Conservation (phyloP, 2,329 filamentous ascomycete genomes). For the Sporothrix sp. region DNA sequence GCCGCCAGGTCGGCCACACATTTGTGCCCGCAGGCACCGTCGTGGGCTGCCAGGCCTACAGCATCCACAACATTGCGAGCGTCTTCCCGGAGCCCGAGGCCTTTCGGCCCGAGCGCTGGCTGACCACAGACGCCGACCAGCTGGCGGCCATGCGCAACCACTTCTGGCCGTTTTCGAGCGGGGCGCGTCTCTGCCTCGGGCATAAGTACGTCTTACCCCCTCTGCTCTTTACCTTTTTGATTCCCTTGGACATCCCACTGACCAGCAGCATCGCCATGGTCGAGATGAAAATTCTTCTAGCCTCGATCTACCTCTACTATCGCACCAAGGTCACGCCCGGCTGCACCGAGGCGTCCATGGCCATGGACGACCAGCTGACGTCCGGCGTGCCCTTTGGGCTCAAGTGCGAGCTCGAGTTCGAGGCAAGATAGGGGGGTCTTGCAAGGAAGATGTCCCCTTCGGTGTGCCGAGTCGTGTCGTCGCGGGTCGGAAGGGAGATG, state of each 20-base stretch:
- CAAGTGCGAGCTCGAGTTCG: conserved; percentile 44
- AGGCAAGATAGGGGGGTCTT: too few species aligned
- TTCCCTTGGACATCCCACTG: too few species aligned
- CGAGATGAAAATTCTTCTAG: conserved; percentile 56
- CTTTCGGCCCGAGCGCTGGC: conserved; percentile 76
- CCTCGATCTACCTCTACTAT: conserved; percentile 49
- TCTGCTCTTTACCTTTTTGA: too few species aligned
- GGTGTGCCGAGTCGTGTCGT: too few species aligned
- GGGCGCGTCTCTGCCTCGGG: conserved; percentile 54
- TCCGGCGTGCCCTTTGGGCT: conserved; percentile 51
- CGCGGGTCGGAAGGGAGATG: too few species aligned
- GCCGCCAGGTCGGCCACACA: too few species aligned
- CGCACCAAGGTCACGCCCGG: conserved; percentile 42
- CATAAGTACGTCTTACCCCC: too few species aligned
- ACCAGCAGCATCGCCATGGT: conserved; percentile 51
- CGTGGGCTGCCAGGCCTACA: conserved; percentile 52
- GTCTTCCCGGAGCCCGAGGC: conserved; percentile 68
- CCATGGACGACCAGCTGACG: conserved; percentile 56
- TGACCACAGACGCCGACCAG: conserved; percentile 36
- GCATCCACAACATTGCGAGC: conserved; percentile 49
- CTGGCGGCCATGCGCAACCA: conserved; percentile 57
- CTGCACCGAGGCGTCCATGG: conserved; percentile 48
- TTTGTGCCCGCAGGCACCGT: conserved; percentile 42
- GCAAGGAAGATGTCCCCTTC: too few species aligned
- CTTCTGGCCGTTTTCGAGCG: conserved; percentile 56